Base-by-base conservation (phyloP, 2,329 filamentous ascomycete species). In the Phaeosphaeria sp. region DNA sequence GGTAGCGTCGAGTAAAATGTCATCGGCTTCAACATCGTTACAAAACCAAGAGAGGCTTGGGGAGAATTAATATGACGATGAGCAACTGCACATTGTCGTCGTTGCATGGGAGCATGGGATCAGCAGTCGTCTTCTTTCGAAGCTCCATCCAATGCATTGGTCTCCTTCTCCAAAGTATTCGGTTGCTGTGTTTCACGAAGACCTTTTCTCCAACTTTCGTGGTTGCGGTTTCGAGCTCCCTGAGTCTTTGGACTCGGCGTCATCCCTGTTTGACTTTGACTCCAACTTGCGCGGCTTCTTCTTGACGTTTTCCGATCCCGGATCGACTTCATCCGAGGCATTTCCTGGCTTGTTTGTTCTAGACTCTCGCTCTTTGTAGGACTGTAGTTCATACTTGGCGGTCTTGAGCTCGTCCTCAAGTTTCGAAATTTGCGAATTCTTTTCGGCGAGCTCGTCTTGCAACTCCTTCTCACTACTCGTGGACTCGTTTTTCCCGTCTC, bases 401-500 rank as follows among this genome's bases (percentile, higher is more conserved):
- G 96, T 91, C 57, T 87, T 87, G 43, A 97, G 82, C 59, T 87
- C 87, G 78, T 95, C 91, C 77, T 97, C 93, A 0, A 89, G 87
- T 24, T 89, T 85, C 7, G 89, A 88, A 43, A 96, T 89, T 65
- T 90, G 88, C 2, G 90, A 89, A 78, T 99, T 95, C 79, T 89
- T 95, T 78, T 99, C 95, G 1, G 95, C 89, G 53, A 99, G 86
- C 80, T 98, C 94, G 74, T 99, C 95, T 76, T 98, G 95, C 43
- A 99, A 85, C 76, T 99, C 95, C 70, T 99, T 99, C 77, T 99
- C 95, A 54, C 95, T 88, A 69, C 92, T 88, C 64, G 99, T 78
- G 72, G 98, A 99, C 75, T 99, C 95, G 71, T 99, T 95, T 59
- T 93, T 89, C 79, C 99, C 95, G 68, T 99, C 95, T 79, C 96